Base-by-base conservation (phyloP, 2,329 filamentous ascomycete species). In the Aspergillus pseudoterreus region DNA sequence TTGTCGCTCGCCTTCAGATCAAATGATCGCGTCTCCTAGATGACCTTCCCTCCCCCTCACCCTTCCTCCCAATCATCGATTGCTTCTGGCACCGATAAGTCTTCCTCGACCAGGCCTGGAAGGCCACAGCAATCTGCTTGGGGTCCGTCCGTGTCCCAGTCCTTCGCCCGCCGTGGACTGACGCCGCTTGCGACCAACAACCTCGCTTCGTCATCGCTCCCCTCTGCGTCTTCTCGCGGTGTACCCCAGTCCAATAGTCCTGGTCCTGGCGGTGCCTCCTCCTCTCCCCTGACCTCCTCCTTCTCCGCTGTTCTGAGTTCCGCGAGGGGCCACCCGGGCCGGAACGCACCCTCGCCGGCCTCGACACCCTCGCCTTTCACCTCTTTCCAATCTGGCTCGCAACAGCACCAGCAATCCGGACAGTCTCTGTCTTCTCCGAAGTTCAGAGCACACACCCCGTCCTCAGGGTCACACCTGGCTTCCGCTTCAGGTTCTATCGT, bases 101-200 rank as follows among this genome's bases (percentile, higher is more conserved):
- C 70, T 62, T 73, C 72, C 61, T 72, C 72, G 64, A 67, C 68
- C 65, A 71, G 73, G 60, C 64, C 72, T 63, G 63, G 63, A 59
- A 69, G 69, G 62, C 62, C 69, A 62, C 75, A 80, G 73, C 77
- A 79, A 74, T 77, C 78, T 70, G 74, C 77, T 68, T 83, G 80
- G 80, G 79, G 77, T 73, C 72, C 75, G 67, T 73, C 78, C 66
- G 73, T 74, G 69, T 77, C 77, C 67, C 77, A 79, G 67, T 75
- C 79, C 63, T 75, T 70, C 70, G 71, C 76, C 68, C 80, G 81
- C 66, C 78, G 81, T 71, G 76, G 77, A 62, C 72, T 80, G 66
- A 77, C 82, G 62, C 80, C 82, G 66, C 78, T 84, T 63, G 78
- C 81, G 61, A 82, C 78, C 59, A 76, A 72, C 54, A 74, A 76